Evolutionary conservation across 805 yeast species (phyloP).

Genomic region (Myxozyma melibiosi): DNA sequence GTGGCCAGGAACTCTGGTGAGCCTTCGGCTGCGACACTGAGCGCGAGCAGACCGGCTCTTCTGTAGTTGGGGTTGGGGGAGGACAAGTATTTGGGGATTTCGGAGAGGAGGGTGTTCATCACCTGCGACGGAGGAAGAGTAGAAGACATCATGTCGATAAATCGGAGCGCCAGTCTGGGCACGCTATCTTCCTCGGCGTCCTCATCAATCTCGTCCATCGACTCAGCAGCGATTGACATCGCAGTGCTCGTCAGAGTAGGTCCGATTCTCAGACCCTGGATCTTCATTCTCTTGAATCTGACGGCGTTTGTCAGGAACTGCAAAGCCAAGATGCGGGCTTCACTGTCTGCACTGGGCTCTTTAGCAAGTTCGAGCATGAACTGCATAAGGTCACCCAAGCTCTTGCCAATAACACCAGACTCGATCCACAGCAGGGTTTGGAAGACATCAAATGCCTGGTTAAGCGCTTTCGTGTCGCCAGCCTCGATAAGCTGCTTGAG

Average conservation of each 20-base stretch:
- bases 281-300: conserved; percentile 76
- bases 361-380: conserved; percentile 68
- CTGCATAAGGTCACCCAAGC: conserved; percentile 66
- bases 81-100: conserved; percentile 45
- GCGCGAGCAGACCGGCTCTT: conserved; percentile 81
- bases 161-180: conserved; percentile 72
- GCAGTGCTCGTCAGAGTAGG: conserved; percentile 75
- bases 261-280: conserved; percentile 79
- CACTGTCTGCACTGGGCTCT: conserved; percentile 68
- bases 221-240: conserved; percentile 74
- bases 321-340: conserved; percentile 77
- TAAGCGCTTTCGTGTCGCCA: conserved; percentile 72
- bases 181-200: conserved; percentile 91
- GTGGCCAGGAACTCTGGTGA: conserved; percentile 89
- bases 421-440: conserved; percentile 78
- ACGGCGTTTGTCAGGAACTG: conserved; percentile 81
- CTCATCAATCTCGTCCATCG: conserved; percentile 75
- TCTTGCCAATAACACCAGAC: conserved; percentile 74
- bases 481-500: conserved; percentile 70
- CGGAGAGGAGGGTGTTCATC: conserved; percentile 68
- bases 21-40: conserved; percentile 84
- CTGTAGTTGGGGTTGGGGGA: conserved; percentile 74
- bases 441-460: conserved; percentile 79
- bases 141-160: conserved; percentile 74
- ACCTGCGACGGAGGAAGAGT: conserved; percentile 94